Evolutionary conservation across 805 yeast species (phyloP).

Genomic region (Candida verbasci): DNA sequence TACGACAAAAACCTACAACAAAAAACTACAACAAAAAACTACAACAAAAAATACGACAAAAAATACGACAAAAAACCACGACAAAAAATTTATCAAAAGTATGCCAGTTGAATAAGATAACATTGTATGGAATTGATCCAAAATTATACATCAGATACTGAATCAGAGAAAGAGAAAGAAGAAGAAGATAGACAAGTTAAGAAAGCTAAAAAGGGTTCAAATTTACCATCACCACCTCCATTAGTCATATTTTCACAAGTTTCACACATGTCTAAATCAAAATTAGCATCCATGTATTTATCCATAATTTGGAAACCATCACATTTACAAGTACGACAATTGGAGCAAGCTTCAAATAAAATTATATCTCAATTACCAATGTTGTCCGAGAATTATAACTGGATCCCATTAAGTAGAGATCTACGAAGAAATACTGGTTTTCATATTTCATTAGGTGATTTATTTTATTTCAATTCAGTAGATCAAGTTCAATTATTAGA

Average conservation of each 20-base stretch:
- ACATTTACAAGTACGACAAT: neutral
- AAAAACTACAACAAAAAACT: no score
- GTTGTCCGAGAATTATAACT: conserved; percentile 2
- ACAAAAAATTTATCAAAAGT: no score
- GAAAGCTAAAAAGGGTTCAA: neutral
- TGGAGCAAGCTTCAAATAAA: conserved; percentile 1
- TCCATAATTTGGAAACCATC: conserved; percentile 7
- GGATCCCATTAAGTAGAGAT: conserved; percentile 3
- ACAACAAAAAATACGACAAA: no score
- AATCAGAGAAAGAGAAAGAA: conserved; percentile 5
- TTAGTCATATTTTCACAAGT: conserved; percentile 4
- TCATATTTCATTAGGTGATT: conserved; percentile 6
- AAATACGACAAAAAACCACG: no score
- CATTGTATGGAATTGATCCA: conserved; percentile 2
- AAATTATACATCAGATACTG: conserved; percentile 8
- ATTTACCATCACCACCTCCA: neutral
- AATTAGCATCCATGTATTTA: neutral
- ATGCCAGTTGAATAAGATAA: no score
- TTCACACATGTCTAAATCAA: neutral
- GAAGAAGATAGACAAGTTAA: neutral
- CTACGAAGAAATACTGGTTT: neutral
- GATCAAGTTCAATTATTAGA: neutral
- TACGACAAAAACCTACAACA: no score
- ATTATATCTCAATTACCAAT: conserved; percentile 1
- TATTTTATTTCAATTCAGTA: neutral